Evolutionary conservation across 257 asterid species (phyloP).

Genomic region (Solanum arcanum): DNA sequence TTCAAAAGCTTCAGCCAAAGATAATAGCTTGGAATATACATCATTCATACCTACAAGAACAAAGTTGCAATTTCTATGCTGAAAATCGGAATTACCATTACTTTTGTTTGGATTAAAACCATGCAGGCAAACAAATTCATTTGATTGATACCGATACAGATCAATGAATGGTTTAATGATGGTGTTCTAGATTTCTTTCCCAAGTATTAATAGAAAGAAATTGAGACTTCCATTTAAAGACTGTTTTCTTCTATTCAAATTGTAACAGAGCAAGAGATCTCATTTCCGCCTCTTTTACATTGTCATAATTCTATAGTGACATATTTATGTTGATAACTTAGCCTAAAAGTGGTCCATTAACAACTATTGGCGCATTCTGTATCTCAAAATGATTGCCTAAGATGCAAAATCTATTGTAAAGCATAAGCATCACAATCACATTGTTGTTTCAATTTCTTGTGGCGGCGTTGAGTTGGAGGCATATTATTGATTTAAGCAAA

Average conservation of each 20-base stretch:
- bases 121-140: not conserved
- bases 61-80: no score
- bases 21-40: no score
- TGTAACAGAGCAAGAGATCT: not conserved
- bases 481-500: not conserved
- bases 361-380: not conserved
- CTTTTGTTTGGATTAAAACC: not conserved
- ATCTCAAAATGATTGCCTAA: not conserved
- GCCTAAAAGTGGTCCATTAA: not conserved
- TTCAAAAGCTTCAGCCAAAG: no score
- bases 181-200: not conserved
- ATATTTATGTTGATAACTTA: not conserved
- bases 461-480: not conserved
- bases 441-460: not conserved
- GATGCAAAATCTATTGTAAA: not conserved
- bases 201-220: no score
- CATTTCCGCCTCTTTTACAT: not conserved
- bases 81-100: not conserved
- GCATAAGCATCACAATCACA: not conserved
- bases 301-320: not conserved
- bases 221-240: not conserved
- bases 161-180: not conserved
- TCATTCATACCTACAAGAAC: no score
- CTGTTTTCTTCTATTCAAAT: not conserved
- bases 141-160: not conserved